Evolutionary conservation across 1,284 basidiomycete genomes (phyloP).

Genomic region (Gymnopus androsaceus): DNA sequence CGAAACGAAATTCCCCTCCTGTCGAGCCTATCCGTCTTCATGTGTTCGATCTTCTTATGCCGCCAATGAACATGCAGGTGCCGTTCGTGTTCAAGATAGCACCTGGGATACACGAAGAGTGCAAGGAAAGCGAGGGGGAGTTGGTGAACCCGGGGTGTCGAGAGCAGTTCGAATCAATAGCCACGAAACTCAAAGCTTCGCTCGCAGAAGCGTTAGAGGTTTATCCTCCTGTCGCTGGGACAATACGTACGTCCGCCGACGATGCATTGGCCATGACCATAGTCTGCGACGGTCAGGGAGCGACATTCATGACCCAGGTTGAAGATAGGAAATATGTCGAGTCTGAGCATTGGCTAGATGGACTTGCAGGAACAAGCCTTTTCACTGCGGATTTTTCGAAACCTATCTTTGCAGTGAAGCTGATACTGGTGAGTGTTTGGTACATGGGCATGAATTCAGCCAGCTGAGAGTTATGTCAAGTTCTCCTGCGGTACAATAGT

Average conservation of each 20-base stretch:
- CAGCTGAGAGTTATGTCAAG: background rate
- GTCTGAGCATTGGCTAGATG: background rate
- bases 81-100: conserved; percentile 7
- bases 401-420: conserved; percentile 4
- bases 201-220: conserved; percentile 15
- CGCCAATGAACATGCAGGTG: conserved; percentile 6
- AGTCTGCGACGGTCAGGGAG: conserved; percentile 6
- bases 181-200: background rate
- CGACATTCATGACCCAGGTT: conserved; percentile 3
- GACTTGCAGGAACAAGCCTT: background rate
- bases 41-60: conserved; percentile 10
- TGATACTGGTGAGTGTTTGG: conserved; percentile 7
- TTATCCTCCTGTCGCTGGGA: conserved; percentile 10
- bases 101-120: no score
- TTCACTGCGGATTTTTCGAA: background rate
- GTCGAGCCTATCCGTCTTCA: conserved; percentile 1
- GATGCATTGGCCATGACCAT: conserved; percentile 2
- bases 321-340: background rate
- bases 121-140: no score
- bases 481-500: conserved; percentile 15
- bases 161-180: background rate
- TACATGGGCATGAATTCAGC: background rate
- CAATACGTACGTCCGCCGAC: background rate
- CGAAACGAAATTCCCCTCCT: conserved; percentile 3
- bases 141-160: background rate